Conservation (phyloP, 495 filamentous ascomycete species). For the Sordaria brevicollis region DNA sequence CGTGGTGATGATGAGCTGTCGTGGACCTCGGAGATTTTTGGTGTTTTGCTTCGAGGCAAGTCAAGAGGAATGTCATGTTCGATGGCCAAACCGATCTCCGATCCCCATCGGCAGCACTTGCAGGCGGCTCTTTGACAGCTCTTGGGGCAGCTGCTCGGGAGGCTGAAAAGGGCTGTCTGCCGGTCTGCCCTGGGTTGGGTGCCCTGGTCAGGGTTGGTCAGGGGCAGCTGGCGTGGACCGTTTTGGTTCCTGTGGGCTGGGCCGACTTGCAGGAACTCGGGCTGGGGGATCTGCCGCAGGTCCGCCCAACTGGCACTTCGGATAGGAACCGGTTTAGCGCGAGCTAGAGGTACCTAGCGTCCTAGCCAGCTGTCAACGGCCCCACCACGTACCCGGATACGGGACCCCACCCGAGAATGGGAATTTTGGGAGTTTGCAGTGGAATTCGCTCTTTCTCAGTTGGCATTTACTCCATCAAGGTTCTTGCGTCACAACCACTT, state of each 20-base stretch:
- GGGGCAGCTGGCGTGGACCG: neutral
- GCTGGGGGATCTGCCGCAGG: neutral
- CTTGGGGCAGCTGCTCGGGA: neutral
- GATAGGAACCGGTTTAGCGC: neutral
- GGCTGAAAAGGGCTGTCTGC: neutral
- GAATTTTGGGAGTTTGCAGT: neutral
- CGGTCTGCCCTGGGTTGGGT: neutral
- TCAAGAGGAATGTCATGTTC: too few species aligned
- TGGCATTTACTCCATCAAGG: neutral
- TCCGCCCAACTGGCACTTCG: neutral
- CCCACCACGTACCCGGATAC: neutral
- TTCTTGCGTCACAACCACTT: neutral
- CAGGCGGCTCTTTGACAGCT: neutral
- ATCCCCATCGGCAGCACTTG: neutral
- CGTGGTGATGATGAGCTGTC: neutral
- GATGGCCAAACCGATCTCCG: neutral
- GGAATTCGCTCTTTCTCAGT: neutral
- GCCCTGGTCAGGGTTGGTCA: neutral
- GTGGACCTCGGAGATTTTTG: neutral
- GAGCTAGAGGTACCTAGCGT: too few species aligned
- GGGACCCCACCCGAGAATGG: neutral
- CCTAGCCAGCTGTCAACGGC: neutral
- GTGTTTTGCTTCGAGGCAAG: neutral
- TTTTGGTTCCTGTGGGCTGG: neutral
- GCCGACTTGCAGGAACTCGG: neutral